Evolutionary conservation across 116 monocot species (phyloP).

Genomic region (Phalaenopsis hybrid): DNA sequence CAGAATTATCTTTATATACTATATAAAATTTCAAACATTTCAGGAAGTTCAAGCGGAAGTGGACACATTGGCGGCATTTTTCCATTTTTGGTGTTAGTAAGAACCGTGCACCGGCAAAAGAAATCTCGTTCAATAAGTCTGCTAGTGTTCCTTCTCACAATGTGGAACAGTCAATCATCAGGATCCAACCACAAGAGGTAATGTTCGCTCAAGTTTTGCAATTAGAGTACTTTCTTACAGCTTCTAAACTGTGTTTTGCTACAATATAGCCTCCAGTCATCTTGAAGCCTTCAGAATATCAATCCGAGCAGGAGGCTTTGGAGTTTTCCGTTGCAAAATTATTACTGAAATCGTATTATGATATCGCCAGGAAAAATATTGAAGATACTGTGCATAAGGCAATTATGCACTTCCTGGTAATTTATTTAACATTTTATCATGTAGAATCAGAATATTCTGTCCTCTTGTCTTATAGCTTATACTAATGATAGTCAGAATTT

Average conservation of each 20-base stretch:
- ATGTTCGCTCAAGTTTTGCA: not conserved
- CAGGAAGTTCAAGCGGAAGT: constrained; percentile 46
- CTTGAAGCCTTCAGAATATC: constrained; percentile 84
- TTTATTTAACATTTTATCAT: too few species aligned
- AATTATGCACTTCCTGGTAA: too few species aligned
- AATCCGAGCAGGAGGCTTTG: constrained; percentile 82
- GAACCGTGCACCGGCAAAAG: constrained; percentile 33
- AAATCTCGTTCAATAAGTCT: constrained; percentile 23
- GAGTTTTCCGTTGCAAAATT: constrained; percentile 84
- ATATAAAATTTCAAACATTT: not conserved
- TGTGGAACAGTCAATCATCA: constrained; percentile 54
- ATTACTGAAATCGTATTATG: too few species aligned
- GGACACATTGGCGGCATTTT: constrained; percentile 78
- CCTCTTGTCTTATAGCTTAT: too few species aligned
- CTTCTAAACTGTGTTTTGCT: not conserved
- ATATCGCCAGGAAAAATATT: too few species aligned
- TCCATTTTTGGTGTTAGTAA: constrained; percentile 78
- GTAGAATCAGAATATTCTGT: not conserved
- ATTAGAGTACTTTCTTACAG: not conserved
- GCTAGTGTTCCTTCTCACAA: constrained; percentile 20
- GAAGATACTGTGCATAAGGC: too few species aligned
- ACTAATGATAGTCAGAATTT: too few species aligned
- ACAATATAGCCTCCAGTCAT: constrained; percentile 62
- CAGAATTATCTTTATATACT: not conserved
- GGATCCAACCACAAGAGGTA: constrained; percentile 91